Base-by-base conservation (phyloP, 2,329 filamentous ascomycete species). In the Chaetomium olivaceum region DNA sequence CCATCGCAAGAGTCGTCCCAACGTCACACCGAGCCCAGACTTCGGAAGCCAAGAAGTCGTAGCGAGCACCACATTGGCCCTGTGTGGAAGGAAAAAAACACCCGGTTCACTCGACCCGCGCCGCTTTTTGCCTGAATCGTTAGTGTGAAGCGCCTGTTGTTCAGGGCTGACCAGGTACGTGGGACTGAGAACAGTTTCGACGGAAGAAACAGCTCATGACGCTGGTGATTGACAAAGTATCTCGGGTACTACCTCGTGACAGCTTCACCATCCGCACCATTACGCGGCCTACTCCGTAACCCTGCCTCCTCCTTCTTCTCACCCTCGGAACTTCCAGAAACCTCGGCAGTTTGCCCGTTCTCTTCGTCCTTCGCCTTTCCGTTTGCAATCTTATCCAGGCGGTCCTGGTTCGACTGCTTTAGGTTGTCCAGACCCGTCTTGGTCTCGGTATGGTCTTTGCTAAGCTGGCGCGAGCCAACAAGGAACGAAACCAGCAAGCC, bases 361-460 rank as follows among this genome's bases (percentile, higher is more conserved):
- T 68, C 66, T 39, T 68, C 57, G 12, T 69, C 67, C 36, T 25
- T 27, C 14, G 36, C 23, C 23, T 31, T 43, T 11, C 27, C 55
- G 0, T 56, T 57, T 29, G 67, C 65, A 48, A 70, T 71, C 48
- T 64, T 50, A 4, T 72, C 68, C 23, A 39, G 5, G 12, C 59
- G 29, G 16, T 58, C 55, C 54, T 67, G 46, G 48, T 58, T 74
- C 25, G 74, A 72, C 8, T 71, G 70, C 71, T 75, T 77, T 69
- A 80, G 68, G 52, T 72, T 76, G 52, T 81, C 75, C 64, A 88
- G 71, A 0, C 86, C 86, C 0, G 86, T 88, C 78, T 85, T 85
- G 72, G 86, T 81, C 75, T 86, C 85, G 43, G 80, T 78, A 65
- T 88, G 85, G 33, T 84, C 78, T 69, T 81, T 84, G 76, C 80